Conservation (phyloP, 129 eudicot genomes). For the Silybum marianum region DNA sequence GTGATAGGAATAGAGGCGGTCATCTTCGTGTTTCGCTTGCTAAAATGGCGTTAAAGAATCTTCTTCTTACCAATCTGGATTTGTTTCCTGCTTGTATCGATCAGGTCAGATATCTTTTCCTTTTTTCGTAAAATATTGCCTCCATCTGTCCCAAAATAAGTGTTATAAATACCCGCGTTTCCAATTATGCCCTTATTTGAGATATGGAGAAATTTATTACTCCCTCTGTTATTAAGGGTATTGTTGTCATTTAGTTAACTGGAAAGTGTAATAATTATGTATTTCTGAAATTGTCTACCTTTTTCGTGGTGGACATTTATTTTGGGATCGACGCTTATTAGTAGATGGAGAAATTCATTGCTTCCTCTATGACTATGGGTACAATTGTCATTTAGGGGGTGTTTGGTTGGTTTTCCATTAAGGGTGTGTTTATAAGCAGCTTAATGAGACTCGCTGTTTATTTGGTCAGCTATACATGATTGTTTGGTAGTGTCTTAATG, state of each 20-base stretch:
- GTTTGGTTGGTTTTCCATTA: no score
- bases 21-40: slow-evolving; percentile 92
- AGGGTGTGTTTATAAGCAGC: no score
- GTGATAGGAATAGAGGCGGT: slow-evolving; percentile 93
- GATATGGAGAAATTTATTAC: background rate
- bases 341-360: no score
- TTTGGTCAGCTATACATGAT: no score
- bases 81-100: slow-evolving; percentile 99
- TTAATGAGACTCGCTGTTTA: no score
- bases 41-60: slow-evolving; percentile 91
- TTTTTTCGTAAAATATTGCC: background rate
- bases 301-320: background rate
- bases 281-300: background rate
- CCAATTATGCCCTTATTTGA: background rate
- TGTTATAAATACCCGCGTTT: background rate
- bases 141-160: background rate
- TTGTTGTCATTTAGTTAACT: background rate
- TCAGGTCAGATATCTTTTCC: slow-evolving; percentile 59
- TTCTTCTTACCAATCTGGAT: slow-evolving; percentile 94
- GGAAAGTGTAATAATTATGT: background rate
- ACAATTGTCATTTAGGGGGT: no score
- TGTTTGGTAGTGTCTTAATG: no score
- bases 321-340: background rate
- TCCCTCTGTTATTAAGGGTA: background rate
- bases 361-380: no score